Percentiles rank a stretch among this genome's conserved stretches.
These are phyloP conservation scores for Rhodamnia argentea DNA, from an alignment of 345 rosid species.

Conservation along the genomic window DNA sequence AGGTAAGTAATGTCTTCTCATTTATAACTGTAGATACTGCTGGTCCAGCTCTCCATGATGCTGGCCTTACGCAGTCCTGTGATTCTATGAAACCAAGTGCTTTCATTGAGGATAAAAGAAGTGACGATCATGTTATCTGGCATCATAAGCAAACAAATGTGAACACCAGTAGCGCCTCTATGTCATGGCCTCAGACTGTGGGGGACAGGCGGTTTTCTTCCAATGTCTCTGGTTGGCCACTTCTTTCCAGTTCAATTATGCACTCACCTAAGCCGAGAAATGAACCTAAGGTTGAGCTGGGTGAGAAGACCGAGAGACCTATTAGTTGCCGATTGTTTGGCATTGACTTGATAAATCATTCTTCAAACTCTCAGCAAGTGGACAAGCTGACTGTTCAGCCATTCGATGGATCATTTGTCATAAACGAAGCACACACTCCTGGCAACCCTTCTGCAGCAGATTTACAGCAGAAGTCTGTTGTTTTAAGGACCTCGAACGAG, in stretches of 20 bases:
- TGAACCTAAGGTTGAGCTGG: conserved; percentile 24
- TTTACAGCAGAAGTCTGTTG: conserved; percentile 39
- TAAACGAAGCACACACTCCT: conserved; percentile 14
- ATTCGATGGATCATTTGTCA: conserved; percentile 9
- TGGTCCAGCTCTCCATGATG: conserved; percentile 46
- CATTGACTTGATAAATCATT: conserved; percentile 47
- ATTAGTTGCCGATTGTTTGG: conserved; percentile 61
- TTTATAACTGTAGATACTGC: neutral
- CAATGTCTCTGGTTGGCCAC: conserved; percentile 34
- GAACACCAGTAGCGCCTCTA: conserved; percentile 16
- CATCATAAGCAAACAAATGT: conserved; percentile 33
- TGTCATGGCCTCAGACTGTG: conserved; percentile 29
- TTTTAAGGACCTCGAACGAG: conserved; percentile 38
- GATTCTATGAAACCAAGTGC: conserved; percentile 30
- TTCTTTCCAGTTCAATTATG: conserved; percentile 25
- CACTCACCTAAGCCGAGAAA: conserved; percentile 23
- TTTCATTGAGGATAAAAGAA: conserved; percentile 33
- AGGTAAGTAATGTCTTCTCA: neutral
- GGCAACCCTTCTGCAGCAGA: conserved; percentile 5
- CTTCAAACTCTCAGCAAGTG: conserved; percentile 3
- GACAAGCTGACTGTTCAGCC: conserved; percentile 30
- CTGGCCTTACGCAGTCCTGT: conserved; percentile 37
- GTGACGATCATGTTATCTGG: conserved; percentile 32
- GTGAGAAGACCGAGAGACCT: conserved; percentile 35
- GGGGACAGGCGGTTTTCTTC: conserved; percentile 39